Evolutionary conservation across 2,329 filamentous ascomycete genomes (phyloP).

Genomic region (Ceratocystis cubensis): DNA sequence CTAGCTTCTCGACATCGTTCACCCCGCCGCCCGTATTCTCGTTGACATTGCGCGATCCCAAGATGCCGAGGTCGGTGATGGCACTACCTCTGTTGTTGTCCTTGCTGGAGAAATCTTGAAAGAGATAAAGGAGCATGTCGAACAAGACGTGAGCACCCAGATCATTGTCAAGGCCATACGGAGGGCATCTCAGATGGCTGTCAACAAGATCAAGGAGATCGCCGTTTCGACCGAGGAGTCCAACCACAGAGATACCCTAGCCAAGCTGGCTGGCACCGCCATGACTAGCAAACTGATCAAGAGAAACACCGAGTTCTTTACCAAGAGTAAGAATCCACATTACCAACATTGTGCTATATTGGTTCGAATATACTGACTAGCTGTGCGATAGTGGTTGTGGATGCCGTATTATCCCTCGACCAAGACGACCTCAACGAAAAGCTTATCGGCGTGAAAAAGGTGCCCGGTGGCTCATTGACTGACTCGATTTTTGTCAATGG

Average conservation of each 20-base stretch:
- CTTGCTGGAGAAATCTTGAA: slow-evolving; percentile 95
- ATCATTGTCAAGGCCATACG: slow-evolving; percentile 93
- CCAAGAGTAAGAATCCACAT: slow-evolving; percentile 53
- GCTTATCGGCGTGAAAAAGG: slow-evolving; percentile 96
- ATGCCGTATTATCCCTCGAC: slow-evolving; percentile 87
- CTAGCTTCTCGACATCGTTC: slow-evolving; percentile 92
- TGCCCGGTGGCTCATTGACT: slow-evolving; percentile 87
- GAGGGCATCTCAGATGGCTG: slow-evolving; percentile 75
- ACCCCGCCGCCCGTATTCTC: slow-evolving; percentile 91
- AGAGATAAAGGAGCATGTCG: slow-evolving; percentile 90
- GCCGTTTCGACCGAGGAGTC: slow-evolving; percentile 71
- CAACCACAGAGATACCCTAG: slow-evolving; percentile 75
- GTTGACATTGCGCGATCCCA: slow-evolving; percentile 97
- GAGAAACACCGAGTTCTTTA: slow-evolving; percentile 93
- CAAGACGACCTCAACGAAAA: slow-evolving; percentile 97
- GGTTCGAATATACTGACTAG: slow-evolving; percentile 7
- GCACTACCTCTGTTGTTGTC: slow-evolving; percentile 94
- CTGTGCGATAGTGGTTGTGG: slow-evolving; percentile 67
- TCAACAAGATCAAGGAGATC: slow-evolving; percentile 99
- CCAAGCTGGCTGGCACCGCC: slow-evolving; percentile 82
- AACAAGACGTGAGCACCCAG: slow-evolving; percentile 93
- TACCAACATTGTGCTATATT: background rate
- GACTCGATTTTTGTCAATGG: slow-evolving; percentile 96
- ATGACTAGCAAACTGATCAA: slow-evolving; percentile 99
- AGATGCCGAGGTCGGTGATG: slow-evolving; percentile 97